These are phyloP conservation scores for Hortiboletus campestris DNA, from an alignment of 768 basidiomycete species.

Conservation along the genomic window DNA sequence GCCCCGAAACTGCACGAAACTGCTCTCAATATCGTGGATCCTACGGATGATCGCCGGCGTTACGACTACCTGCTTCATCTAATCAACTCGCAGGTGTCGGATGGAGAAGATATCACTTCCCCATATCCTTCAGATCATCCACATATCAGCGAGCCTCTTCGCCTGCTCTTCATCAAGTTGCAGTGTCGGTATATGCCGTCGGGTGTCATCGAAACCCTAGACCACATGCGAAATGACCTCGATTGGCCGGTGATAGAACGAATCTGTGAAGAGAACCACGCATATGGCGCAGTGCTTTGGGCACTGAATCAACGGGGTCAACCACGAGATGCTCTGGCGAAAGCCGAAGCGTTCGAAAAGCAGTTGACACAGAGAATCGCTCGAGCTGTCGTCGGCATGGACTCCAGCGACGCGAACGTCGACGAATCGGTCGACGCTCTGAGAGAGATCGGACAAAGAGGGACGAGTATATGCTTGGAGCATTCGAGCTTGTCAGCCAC, in stretches of 20 bases:
- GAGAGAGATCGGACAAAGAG: constrained; percentile 55
- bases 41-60: constrained; percentile 48
- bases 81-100: constrained; percentile 48
- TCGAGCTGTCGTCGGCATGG: constrained; percentile 31
- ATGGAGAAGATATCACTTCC: constrained; percentile 35
- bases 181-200: constrained; percentile 71
- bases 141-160: constrained; percentile 49
- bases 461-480: constrained; percentile 67
- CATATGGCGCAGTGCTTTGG: constrained; percentile 84
- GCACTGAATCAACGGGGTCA: constrained; percentile 62
- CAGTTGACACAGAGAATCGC: constrained; percentile 46
- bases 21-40: constrained; percentile 53
- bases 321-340: constrained; percentile 62
- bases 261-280: constrained; percentile 64
- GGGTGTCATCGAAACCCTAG: constrained; percentile 60
- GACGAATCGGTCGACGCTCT: constrained; percentile 47
- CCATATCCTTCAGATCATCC: constrained; percentile 35
- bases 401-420: constrained; percentile 22
- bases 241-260: constrained; percentile 55
- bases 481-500: constrained; percentile 49
- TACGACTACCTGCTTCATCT: constrained; percentile 79
- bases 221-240: constrained; percentile 48
- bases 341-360: constrained; percentile 59
- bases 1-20: constrained; percentile 62
- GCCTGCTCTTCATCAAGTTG: constrained; percentile 65